Evolutionary conservation across 768 basidiomycete genomes (phyloP).

Genomic region (Phaffia australis): DNA sequence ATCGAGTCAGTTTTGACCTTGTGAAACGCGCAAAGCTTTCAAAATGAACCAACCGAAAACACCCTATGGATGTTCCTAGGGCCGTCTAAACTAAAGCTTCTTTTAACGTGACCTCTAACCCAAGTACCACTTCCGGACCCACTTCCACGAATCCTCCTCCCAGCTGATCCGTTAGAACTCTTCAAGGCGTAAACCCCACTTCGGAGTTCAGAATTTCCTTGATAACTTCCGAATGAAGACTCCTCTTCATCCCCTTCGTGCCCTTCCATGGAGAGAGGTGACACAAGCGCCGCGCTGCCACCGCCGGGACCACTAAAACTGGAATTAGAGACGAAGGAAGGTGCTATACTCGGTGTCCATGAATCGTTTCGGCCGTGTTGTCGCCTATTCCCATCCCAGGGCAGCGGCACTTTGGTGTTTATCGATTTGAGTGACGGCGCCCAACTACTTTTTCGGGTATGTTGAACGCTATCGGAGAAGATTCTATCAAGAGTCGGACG

Average conservation of each 20-base stretch:
- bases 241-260: not conserved
- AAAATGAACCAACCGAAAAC: conserved; percentile 18
- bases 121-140: not conserved
- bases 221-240: too few relatives aligned
- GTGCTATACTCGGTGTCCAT: conserved; percentile 25
- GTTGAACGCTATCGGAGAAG: not conserved
- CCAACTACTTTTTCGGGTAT: conserved; percentile 20
- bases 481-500: not conserved
- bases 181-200: conserved; percentile 6
- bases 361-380: conserved; percentile 25
- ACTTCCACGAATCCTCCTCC: not conserved
- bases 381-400: not conserved
- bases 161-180: conserved; percentile 5
- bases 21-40: not conserved
- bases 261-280: conserved; percentile 1
- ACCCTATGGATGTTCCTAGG: conserved; percentile 21
- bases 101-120: conserved; percentile 24
- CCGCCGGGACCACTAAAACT: conserved; percentile 10
- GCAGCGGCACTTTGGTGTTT: not conserved
- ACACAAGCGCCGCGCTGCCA: conserved; percentile 7
- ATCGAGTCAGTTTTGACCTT: too few relatives aligned
- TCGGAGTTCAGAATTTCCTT: too few relatives aligned
- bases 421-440: conserved; percentile 17
- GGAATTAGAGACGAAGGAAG: conserved; percentile 21
- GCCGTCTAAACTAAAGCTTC: conserved; percentile 30